Base-by-base conservation (phyloP, 768 basidiomycete genomes). In the Exsudoporus frostii region DNA sequence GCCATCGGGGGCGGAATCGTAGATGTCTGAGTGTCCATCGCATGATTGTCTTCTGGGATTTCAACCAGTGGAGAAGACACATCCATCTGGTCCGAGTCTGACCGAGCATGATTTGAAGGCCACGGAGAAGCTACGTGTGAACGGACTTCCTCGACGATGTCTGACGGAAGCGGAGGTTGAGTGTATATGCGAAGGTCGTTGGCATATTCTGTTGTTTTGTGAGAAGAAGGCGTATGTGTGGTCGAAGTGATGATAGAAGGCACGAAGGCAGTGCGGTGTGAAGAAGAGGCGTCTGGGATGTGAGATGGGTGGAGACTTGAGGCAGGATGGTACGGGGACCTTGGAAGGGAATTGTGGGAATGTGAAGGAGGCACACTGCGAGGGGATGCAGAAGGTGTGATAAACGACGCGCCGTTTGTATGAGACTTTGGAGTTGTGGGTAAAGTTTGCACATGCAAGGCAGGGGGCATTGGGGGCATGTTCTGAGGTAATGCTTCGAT, bases 401-500 rank as follows among this genome's bases (percentile, higher is more conserved):
- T 67, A 66, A 56, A 76, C 22, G 75, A 65, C n/a, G 69, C 55
- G 48, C 64, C 57, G 67, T 74, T 61, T 63, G 56, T 58, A 58
- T 70, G 54, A 66, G 65, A 51, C 76, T 74, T 66, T 67, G 74
- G 39, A 59, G 65, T 58, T 64, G 54, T 71, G 68, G 61, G 70
- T 54, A 66, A 69, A 29, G 72, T 69, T 45, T 79, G 71, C 20
- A 71, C 64, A 51, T 74, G 76, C 46, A 82, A 66, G 38, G 78
- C 77, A 25, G 81, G 72, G 50, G 85, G 84, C 56, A 84, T 72
- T 19, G 84, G 84, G 20, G 86, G 83, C 61, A 81, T 76, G 58
- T 86, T 86, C 45, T 82, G 78, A 33, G 80, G 82, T 55, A 76
- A 74, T 13, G 88, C 91, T 71, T 97, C 91, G 53, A 79, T 79